A percentile compares a stretch with the other conserved stretches of the same genome.
These are phyloP conservation scores for Plantago coronopus DNA, from an alignment of 305 asterid genomes.

Conservation along the genomic window DNA sequence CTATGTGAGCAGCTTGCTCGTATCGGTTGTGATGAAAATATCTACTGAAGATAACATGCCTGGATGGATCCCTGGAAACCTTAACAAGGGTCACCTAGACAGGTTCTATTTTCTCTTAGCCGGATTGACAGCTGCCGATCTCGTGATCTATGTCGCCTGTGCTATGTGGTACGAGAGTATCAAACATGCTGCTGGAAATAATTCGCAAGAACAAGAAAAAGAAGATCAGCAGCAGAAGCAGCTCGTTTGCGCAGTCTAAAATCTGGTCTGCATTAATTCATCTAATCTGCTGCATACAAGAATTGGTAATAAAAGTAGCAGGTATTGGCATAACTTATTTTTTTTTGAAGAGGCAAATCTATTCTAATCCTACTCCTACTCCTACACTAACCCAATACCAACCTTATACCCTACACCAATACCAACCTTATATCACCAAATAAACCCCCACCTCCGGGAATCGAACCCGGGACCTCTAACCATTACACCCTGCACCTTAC, in stretches of 20 bases:
- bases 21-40: constrained; percentile 51
- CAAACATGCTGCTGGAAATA: constrained; percentile 51
- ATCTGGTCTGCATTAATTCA: not conserved
- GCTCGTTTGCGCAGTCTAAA: not conserved
- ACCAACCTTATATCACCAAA: no score
- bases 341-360: no score
- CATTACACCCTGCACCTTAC: no score
- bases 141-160: constrained; percentile 49
- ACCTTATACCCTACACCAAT: no score
- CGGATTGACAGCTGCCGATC: constrained; percentile 59
- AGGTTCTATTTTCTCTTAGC: constrained; percentile 75
- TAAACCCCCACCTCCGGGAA: no score
- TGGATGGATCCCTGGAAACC: constrained; percentile 56
- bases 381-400: no score
- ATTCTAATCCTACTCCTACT: no score
- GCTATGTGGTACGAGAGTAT: constrained; percentile 70
- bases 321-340: not conserved
- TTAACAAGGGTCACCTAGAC: constrained; percentile 73
- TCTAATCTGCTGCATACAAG: not conserved
- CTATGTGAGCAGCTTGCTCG: constrained; percentile 49
- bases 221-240: constrained; percentile 13
- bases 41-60: constrained; percentile 44
- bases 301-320: not conserved
- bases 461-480: no score
- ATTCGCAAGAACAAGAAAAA: constrained; percentile 16